phyloP scores from a whole-genome alignment of 169 alveolate genomes.

The Cryptosporidium felis region DNA sequence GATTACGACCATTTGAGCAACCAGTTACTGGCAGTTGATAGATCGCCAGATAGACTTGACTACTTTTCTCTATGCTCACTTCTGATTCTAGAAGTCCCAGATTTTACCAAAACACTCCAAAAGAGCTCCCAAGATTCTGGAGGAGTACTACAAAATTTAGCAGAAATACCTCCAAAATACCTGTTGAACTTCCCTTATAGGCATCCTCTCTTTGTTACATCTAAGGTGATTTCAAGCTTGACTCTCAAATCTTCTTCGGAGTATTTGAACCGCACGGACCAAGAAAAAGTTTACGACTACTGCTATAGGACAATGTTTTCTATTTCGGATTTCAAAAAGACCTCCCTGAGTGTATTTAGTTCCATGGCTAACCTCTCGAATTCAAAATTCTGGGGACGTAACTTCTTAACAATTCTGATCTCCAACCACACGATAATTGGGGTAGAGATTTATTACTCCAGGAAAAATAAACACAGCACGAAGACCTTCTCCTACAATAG shows the following conservation, averaged over 20 bases:
- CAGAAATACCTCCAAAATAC: conserved; percentile 36
- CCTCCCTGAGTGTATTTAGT: background rate
- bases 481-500: background rate
- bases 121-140: too few relatives aligned
- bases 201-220: background rate
- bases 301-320: conserved; percentile 26
- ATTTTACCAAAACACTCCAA: too few relatives aligned
- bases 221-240: conserved; percentile 2
- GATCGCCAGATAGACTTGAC: conserved; percentile 66
- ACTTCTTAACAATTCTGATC: conserved; percentile 5
- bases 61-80: conserved; percentile 47
- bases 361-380: conserved; percentile 34
- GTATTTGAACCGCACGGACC: background rate
- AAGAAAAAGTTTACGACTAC: background rate
- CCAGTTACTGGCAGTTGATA: conserved; percentile 20
- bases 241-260: conserved; percentile 41
- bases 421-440: conserved; percentile 35
- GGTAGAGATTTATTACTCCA: background rate
- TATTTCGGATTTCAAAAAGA: conserved; percentile 7
- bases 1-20: conserved; percentile 23
- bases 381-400: conserved; percentile 61
- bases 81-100: conserved; percentile 4
- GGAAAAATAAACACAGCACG: background rate
- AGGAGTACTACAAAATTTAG: too few relatives aligned
- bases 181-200: conserved; percentile 37